phyloP scores from a whole-genome alignment of 257 asterid species.

The Nicotiana undulata region DNA sequence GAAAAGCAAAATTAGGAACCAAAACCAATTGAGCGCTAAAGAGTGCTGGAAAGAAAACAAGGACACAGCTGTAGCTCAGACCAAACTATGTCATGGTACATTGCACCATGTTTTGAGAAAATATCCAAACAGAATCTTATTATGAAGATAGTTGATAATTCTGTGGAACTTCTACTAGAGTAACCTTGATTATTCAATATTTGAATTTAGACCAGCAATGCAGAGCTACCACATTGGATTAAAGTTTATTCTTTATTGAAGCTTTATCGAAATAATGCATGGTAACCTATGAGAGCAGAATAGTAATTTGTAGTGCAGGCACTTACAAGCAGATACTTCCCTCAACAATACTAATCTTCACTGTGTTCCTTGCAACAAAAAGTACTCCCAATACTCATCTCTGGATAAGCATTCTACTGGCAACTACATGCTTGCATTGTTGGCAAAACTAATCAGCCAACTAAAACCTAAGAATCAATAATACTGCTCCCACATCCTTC shows the following conservation, averaged over 20 bases:
- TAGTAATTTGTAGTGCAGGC: background rate
- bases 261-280: background rate
- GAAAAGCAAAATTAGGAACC: background rate
- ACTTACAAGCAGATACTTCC: conserved; percentile 3
- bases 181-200: background rate
- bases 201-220: background rate
- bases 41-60: background rate
- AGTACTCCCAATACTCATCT: background rate
- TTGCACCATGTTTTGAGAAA: background rate
- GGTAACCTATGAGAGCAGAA: background rate
- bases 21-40: background rate
- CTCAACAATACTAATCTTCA: background rate
- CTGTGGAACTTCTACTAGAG: background rate
- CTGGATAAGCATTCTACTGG: background rate
- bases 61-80: background rate
- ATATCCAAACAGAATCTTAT: background rate
- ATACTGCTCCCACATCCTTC: background rate
- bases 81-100: background rate
- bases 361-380: background rate
- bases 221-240: background rate
- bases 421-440: background rate
- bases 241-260: background rate
- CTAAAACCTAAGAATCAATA: conserved; percentile 5
- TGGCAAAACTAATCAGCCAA: background rate
- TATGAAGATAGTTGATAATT: background rate